Percentiles rank a stretch among this genome's conserved stretches.
Evolutionary conservation across 768 basidiomycete species (phyloP).

Genomic region (Tulasnella sp.): DNA sequence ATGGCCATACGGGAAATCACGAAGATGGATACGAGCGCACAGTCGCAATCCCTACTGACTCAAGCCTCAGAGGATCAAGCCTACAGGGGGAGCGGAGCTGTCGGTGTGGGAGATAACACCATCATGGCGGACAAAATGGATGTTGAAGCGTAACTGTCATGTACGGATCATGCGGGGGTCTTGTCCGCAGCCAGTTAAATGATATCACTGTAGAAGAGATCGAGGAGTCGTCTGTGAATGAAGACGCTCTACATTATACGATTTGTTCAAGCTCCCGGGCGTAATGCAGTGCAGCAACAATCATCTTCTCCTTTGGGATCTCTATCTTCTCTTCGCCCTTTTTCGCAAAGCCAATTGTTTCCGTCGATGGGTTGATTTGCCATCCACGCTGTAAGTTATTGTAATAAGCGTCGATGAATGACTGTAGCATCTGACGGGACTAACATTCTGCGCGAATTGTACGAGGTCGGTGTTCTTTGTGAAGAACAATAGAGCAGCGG

Average conservation of each 20-base stretch:
- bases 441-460: constrained; percentile 70
- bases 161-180: neutral
- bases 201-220: too few species aligned
- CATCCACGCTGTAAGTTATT: constrained; percentile 54
- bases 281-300: constrained; percentile 63
- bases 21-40: constrained; percentile 90
- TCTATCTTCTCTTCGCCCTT: constrained; percentile 75
- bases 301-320: constrained; percentile 77
- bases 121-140: constrained; percentile 18
- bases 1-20: constrained; percentile 95
- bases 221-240: too few species aligned
- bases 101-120: constrained; percentile 17
- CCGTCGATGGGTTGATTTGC: constrained; percentile 64
- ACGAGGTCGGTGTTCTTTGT: constrained; percentile 67
- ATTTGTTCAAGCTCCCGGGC: constrained; percentile 88
- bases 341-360: constrained; percentile 65
- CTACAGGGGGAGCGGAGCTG: constrained; percentile 45
- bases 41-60: constrained; percentile 75
- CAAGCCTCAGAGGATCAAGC: constrained; percentile 71
- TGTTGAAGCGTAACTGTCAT: neutral
- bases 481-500: constrained; percentile 87
- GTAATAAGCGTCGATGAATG: constrained; percentile 12
- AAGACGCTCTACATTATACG: constrained; percentile 38
- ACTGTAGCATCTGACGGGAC: constrained; percentile 20
- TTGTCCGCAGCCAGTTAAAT: neutral